Evolutionary conservation across 768 basidiomycete species (phyloP).

Genomic region (Lactifluus echinatus): DNA sequence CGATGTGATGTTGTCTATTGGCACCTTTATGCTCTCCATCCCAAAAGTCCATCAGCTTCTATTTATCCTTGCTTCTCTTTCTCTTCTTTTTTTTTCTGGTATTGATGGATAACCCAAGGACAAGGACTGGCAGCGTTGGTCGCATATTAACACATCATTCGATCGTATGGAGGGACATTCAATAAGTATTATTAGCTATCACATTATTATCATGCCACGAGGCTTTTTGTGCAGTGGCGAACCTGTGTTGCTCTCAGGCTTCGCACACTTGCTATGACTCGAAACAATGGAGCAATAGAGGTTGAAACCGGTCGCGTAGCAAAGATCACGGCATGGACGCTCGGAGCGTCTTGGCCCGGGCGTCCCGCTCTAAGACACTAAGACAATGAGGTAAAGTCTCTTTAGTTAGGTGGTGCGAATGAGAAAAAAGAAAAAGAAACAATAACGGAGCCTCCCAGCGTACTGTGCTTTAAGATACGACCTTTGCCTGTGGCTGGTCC

Average conservation of each 20-base stretch:
- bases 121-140: constrained; percentile 2
- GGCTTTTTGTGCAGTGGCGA: background rate
- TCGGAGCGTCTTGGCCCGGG: background rate
- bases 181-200: background rate
- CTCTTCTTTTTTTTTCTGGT: background rate
- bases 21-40: background rate
- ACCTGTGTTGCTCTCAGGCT: background rate
- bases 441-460: background rate
- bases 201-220: background rate
- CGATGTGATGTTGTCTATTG: background rate
- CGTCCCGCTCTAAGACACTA: background rate
- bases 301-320: background rate
- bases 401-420: background rate
- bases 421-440: background rate
- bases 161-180: background rate
- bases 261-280: background rate
- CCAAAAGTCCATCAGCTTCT: background rate
- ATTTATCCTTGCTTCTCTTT: background rate
- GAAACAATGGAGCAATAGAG: no score
- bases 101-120: background rate
- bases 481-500: background rate
- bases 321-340: no score
- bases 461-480: background rate
- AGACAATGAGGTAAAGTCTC: background rate
- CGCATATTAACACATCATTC: background rate